Evolutionary conservation across 768 basidiomycete genomes (phyloP).

Genomic region (Lactarius pseudohatsudake): DNA sequence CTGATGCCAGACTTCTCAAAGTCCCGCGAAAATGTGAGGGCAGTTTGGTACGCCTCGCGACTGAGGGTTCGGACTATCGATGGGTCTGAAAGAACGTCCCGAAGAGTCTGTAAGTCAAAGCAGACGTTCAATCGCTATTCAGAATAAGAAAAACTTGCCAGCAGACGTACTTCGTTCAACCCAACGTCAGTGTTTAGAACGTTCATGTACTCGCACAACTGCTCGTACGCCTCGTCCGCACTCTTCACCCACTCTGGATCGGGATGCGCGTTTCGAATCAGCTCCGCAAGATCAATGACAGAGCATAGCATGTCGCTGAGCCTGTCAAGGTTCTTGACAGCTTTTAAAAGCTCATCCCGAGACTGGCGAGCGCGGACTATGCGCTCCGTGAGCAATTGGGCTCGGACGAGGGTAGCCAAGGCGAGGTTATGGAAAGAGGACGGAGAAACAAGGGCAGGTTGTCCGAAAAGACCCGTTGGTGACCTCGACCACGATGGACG

Average conservation of each 20-base stretch:
- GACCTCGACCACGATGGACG: constrained; percentile 45
- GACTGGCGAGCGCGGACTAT: constrained; percentile 75
- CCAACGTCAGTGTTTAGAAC: constrained; percentile 91
- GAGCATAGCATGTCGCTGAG: constrained; percentile 95
- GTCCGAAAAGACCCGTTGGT: constrained; percentile 82
- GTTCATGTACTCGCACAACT: constrained; percentile 96
- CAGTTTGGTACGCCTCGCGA: constrained; percentile 80
- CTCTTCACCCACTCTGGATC: constrained; percentile 79
- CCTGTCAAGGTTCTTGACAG: constrained; percentile 94
- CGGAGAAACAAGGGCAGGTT: constrained; percentile 69
- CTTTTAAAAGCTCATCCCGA: constrained; percentile 71
- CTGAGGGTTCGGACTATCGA: constrained; percentile 63
- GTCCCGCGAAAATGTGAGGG: constrained; percentile 92
- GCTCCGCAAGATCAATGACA: constrained; percentile 94
- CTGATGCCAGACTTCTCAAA: constrained; percentile 97
- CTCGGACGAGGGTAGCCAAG: constrained; percentile 76
- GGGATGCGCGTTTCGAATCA: constrained; percentile 91
- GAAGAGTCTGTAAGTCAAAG: constrained; percentile 55
- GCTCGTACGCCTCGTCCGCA: constrained; percentile 86
- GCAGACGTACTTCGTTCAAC: constrained; percentile 73
- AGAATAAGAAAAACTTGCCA: constrained; percentile 21
- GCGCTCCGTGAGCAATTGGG: constrained; percentile 78
- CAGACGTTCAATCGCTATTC: background rate
- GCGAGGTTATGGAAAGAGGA: constrained; percentile 69
- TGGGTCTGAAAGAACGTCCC: constrained; percentile 65